Evolutionary conservation across 768 basidiomycete genomes (phyloP).

Genomic region (Amanita rimosa): DNA sequence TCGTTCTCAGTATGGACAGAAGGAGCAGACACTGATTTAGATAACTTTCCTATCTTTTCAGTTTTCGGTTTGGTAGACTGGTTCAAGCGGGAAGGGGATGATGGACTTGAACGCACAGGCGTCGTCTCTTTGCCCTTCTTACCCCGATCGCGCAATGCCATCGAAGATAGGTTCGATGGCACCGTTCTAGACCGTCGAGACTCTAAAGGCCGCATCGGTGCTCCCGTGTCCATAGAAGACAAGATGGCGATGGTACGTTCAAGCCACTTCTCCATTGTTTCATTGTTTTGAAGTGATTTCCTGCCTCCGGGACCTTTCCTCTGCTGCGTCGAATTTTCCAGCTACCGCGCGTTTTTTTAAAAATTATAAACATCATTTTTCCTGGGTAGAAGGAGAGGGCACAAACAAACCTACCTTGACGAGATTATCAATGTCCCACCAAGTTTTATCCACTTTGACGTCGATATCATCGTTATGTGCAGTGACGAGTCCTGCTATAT

Average conservation of each 20-base stretch:
- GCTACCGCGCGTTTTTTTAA: slow-evolving; percentile 21
- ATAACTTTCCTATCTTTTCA: not conserved
- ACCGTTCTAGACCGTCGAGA: slow-evolving; percentile 11
- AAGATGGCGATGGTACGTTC: slow-evolving; percentile 42
- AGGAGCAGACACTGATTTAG: not conserved
- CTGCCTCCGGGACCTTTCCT: slow-evolving; percentile 39
- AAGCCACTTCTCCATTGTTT: slow-evolving; percentile 41
- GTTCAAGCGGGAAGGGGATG: slow-evolving; percentile 10
- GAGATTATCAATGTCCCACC: slow-evolving; percentile 62
- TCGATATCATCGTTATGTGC: slow-evolving; percentile 11
- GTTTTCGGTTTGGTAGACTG: not conserved
- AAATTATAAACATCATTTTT: not conserved
- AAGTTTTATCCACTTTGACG: slow-evolving; percentile 30
- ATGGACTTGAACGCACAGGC: not conserved
- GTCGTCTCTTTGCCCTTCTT: slow-evolving; percentile 27
- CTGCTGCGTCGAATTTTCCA: slow-evolving; percentile 50
- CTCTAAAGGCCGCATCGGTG: slow-evolving; percentile 12
- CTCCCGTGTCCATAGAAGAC: slow-evolving; percentile 25
- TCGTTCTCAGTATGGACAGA: not conserved
- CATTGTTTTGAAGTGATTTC: slow-evolving; percentile 20
- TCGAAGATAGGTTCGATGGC: slow-evolving; percentile 21
- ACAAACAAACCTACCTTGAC: slow-evolving; percentile 30
- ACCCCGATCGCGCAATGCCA: slow-evolving; percentile 38
- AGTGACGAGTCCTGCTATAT: slow-evolving; percentile 53
- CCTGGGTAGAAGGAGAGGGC: not conserved